A percentile compares a stretch with the other conserved stretches of the same genome.
phyloP scores from a whole-genome alignment of 805 yeast species.

The Isabelozyma gotoi region DNA sequence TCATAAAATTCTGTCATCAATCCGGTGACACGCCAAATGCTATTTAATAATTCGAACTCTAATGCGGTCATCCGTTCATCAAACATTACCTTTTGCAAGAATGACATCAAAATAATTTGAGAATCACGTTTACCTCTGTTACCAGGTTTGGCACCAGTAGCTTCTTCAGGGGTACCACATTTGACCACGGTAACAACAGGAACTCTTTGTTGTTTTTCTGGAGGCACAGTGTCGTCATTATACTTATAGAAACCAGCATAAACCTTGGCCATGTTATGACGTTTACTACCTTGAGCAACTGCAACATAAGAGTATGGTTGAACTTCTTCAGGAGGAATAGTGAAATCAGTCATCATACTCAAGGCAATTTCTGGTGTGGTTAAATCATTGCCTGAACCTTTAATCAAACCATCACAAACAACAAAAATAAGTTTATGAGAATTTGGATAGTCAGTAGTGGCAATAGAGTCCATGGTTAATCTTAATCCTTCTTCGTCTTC shows the following conservation, averaged over 20 bases:
- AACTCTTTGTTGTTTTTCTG: constrained; percentile 80
- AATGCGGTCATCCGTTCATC: constrained; percentile 93
- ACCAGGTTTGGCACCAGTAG: constrained; percentile 68
- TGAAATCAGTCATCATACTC: constrained; percentile 76
- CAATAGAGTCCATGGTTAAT: constrained; percentile 85
- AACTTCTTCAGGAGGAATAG: constrained; percentile 71
- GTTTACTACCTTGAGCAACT: constrained; percentile 88
- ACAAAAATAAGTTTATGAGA: constrained; percentile 85
- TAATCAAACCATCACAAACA: constrained; percentile 90
- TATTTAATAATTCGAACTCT: constrained; percentile 73
- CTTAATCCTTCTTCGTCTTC: constrained; percentile 87
- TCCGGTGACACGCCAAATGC: constrained; percentile 82
- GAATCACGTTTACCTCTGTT: constrained; percentile 97
- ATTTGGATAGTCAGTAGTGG: constrained; percentile 95
- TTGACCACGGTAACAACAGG: constrained; percentile 80
- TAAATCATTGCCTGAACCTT: constrained; percentile 87
- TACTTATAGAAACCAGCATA: constrained; percentile 93
- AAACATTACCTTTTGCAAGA: constrained; percentile 81
- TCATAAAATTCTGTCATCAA: constrained; percentile 82
- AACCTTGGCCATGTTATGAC: constrained; percentile 97
- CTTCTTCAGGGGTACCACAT: constrained; percentile 85
- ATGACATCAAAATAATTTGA: constrained; percentile 86
- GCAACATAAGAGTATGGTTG: constrained; percentile 87
- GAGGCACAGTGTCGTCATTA: constrained; percentile 70
- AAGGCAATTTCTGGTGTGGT: constrained; percentile 90